These are phyloP conservation scores for Polyplosphaeria fusca DNA, from an alignment of 495 filamentous ascomycete species.

Conservation along the genomic window DNA sequence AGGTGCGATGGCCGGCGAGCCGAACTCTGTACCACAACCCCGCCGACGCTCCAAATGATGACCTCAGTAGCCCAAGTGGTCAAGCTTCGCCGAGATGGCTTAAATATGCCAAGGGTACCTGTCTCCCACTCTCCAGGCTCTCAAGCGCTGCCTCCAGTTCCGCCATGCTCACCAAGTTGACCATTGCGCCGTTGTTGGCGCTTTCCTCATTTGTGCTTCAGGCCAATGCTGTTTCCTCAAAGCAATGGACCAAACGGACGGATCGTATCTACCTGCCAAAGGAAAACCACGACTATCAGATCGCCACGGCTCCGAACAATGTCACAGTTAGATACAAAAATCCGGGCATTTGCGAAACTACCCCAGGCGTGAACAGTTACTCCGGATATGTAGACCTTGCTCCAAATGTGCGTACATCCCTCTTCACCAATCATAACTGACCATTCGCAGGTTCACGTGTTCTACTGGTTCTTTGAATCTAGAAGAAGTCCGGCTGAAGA, in stretches of 20 bases:
- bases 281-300: background rate
- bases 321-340: background rate
- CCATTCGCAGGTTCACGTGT: slow-evolving; percentile 5
- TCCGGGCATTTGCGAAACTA: slow-evolving; percentile 1
- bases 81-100: background rate
- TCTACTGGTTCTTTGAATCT: slow-evolving; percentile 38
- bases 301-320: slow-evolving; percentile 1
- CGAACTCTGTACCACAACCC: background rate
- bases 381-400: slow-evolving; percentile 16
- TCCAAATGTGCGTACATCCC: background rate
- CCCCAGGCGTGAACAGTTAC: slow-evolving; percentile 14
- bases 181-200: background rate
- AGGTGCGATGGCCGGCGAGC: background rate
- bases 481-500: slow-evolving; percentile 28
- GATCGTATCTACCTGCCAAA: background rate
- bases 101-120: background rate
- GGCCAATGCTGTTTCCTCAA: background rate
- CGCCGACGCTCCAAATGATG: background rate
- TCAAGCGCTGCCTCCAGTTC: background rate
- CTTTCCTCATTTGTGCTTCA: background rate
- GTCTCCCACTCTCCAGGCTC: background rate
- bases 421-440: background rate
- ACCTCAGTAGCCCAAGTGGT: background rate
- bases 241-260: background rate
- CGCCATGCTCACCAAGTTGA: slow-evolving; percentile 3